Conservation (phyloP, 1,284 basidiomycete genomes). For the Pseudozyma tsukubaensis region DNA sequence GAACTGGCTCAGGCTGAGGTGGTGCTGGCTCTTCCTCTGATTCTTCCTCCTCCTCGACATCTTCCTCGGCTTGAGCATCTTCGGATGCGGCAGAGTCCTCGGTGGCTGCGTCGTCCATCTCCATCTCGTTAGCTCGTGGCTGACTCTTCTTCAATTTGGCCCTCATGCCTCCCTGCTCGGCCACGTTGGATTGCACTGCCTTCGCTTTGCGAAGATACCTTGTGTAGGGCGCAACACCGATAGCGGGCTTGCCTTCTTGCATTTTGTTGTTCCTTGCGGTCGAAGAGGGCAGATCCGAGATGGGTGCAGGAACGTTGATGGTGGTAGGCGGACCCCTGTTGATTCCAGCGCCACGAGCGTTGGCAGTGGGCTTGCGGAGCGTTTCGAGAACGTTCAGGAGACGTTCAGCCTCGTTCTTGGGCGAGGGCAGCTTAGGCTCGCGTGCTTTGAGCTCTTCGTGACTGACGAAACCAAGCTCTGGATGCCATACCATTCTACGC, state of each 20-base stretch:
- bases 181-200: slow-evolving; percentile 15
- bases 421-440: slow-evolving; percentile 58
- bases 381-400: slow-evolving; percentile 69
- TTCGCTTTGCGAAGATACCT: slow-evolving; percentile 50
- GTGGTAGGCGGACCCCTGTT: slow-evolving; percentile 24
- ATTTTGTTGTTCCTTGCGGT: slow-evolving; percentile 6
- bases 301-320: slow-evolving; percentile 48
- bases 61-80: slow-evolving; percentile 20
- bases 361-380: slow-evolving; percentile 64
- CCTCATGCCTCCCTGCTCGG: slow-evolving; percentile 42
- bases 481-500: slow-evolving; percentile 65
- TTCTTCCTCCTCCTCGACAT: slow-evolving; percentile 28
- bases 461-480: slow-evolving; percentile 62
- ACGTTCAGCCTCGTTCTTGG: slow-evolving; percentile 70
- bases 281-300: slow-evolving; percentile 32
- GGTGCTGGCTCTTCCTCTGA: slow-evolving; percentile 20
- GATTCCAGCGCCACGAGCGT: slow-evolving; percentile 46
- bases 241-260: slow-evolving; percentile 14
- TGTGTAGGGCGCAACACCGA: slow-evolving; percentile 58
- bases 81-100: slow-evolving; percentile 26
- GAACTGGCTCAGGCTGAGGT: slow-evolving; percentile 26
- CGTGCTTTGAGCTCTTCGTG: slow-evolving; percentile 59
- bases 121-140: slow-evolving; percentile 2
- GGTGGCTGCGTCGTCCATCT: slow-evolving; percentile 20
- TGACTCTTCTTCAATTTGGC: slow-evolving; percentile 35